Evolutionary conservation across 139 green algal genomes (phyloP), one percentile per base, ranked within the genome.

Genomic region (Parachlorella kessleri): DNA sequence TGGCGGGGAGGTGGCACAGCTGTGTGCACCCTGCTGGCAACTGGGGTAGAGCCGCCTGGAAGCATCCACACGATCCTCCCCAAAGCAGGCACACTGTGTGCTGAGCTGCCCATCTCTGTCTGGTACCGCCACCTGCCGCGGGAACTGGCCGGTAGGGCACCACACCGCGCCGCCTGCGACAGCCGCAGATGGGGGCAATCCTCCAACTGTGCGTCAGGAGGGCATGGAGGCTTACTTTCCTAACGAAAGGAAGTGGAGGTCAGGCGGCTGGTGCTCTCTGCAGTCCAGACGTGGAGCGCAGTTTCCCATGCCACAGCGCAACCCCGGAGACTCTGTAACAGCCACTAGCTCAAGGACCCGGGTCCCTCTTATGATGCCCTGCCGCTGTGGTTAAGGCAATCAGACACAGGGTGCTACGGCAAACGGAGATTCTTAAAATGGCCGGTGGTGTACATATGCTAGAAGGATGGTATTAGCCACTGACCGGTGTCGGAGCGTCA

Each of bases 101-200:
- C 78, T 80, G 64, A 55, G 66, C 69, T 85, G 78, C 42, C 84
- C 87, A 72, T 75, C 66, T 72, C 70, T 69, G 14, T 67, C 78
- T 23, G 75, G 66, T 3, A 77, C 36, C 53, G 77, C 33, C 35
- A 92, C 40, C 53, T 65, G n/a, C 37, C 89, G 89, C 6, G 89
- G 89, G 71, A 89, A 87, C 71, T 81, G 74, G 23, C 84, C 87
- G 30, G 70, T 80, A n/a, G 88, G 77, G 73, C 89, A 93, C 87
- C 87, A 93, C 35, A 93, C 89, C n/a, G 66, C 76, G 5, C 85
- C 82, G 37, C 89, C 89, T 92, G 85, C 55, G n/a, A n/a, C n/a
- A n/a, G n/a, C n/a, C n/a, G n/a, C n/a, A n/a, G n/a, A n/a, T n/a
- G n/a, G n/a, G n/a, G n/a, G n/a, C n/a, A n/a, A n/a, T n/a, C n/a